phyloP scores from a whole-genome alignment of 495 filamentous ascomycete species.

The Chaetomidium leptoderma region DNA sequence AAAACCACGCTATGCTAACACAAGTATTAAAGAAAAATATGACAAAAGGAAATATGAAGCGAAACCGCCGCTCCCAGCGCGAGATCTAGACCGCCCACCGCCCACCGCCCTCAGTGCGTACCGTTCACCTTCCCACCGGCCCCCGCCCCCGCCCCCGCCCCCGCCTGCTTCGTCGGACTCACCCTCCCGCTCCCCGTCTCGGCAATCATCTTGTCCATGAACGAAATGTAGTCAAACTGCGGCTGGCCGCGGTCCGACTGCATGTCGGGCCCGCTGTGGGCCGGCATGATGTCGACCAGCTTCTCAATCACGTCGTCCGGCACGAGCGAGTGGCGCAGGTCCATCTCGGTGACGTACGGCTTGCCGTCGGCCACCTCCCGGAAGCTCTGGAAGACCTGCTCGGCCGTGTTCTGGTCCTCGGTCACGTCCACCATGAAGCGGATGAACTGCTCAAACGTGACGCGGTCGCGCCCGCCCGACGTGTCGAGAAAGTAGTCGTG shows the following conservation, averaged over 20 bases:
- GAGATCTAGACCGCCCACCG: background rate
- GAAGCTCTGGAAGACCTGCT: constrained; percentile 97
- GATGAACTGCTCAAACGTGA: constrained; percentile 98
- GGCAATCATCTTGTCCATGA: constrained; percentile 75
- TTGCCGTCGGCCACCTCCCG: constrained; percentile 96
- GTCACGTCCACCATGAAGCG: constrained; percentile 98
- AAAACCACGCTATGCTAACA: constrained; percentile 11
- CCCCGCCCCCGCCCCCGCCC: constrained; percentile 6
- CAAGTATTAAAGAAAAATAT: constrained; percentile 11
- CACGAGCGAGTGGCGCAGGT: constrained; percentile 87
- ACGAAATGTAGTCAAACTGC: constrained; percentile 88
- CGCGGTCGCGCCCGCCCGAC: constrained; percentile 65
- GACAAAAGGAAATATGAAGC: constrained; percentile 6
- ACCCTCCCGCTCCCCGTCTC: constrained; percentile 23
- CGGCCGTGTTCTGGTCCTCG: constrained; percentile 96
- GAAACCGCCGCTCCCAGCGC: constrained; percentile 5
- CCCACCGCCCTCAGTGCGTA: constrained; percentile 7
- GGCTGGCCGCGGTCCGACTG: constrained; percentile 68
- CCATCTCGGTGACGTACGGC: constrained; percentile 96
- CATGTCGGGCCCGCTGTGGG: constrained; percentile 71
- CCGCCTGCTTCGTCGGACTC: constrained; percentile 35
- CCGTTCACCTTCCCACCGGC: constrained; percentile 16
- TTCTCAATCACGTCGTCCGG: constrained; percentile 95
- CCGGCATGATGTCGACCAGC: constrained; percentile 78
- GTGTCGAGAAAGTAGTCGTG: constrained; percentile 81